Evolutionary conservation across 202 grass and related monocot genomes (phyloP).

Genomic region (Musa balbisiana): DNA sequence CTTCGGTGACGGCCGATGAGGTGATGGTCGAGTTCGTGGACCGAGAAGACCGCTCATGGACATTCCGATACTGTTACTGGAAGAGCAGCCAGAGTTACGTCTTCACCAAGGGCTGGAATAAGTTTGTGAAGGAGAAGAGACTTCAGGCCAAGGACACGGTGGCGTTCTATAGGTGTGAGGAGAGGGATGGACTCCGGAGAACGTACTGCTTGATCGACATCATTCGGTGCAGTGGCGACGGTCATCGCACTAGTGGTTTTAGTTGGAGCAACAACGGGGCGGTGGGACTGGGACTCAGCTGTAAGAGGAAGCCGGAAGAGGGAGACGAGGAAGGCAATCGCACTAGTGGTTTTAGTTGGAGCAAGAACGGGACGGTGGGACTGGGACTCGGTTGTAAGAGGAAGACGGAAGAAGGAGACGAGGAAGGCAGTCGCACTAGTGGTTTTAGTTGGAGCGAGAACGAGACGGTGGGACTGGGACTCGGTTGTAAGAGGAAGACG

Average conservation of each 20-base stretch:
- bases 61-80: constrained; percentile 14
- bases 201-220: constrained; percentile 1
- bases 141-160: constrained; percentile 1
- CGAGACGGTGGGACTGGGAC: not conserved
- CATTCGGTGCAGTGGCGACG: not conserved
- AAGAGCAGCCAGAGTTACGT: constrained; percentile 19
- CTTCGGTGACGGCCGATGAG: not conserved
- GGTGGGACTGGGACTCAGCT: not conserved
- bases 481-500: not conserved
- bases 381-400: not conserved
- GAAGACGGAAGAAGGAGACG: not conserved
- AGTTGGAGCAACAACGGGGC: constrained; percentile 1
- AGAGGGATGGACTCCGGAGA: not conserved
- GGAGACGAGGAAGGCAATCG: too few relatives aligned
- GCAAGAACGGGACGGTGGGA: not conserved
- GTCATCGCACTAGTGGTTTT: not conserved
- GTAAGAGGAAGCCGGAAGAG: not conserved
- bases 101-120: constrained; percentile 13
- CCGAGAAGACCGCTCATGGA: not conserved
- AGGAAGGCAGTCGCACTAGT: not conserved
- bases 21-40: constrained; percentile 9
- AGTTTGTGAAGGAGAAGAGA: constrained; percentile 1
- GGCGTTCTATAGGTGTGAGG: not conserved
- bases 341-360: not conserved
- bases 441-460: not conserved